Evolutionary conservation across 305 asterid genomes (phyloP).

Genomic region (Ajuga reptans): DNA sequence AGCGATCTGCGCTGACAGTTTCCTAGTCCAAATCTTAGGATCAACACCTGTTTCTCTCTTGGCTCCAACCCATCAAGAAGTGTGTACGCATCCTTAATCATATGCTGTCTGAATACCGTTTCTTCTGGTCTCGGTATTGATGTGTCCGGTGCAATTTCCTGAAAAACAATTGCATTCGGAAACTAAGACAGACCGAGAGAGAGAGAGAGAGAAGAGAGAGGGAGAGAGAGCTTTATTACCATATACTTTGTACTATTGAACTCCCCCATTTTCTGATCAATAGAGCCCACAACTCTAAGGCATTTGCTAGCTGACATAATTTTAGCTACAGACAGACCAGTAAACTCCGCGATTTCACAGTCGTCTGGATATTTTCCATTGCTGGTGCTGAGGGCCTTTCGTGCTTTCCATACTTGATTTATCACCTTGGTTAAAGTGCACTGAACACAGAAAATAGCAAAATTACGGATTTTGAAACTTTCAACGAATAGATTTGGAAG

Average conservation of each 20-base stretch:
- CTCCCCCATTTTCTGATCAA: constrained; percentile 64
- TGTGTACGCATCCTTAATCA: constrained; percentile 33
- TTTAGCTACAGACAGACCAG: constrained; percentile 58
- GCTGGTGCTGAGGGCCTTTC: constrained; percentile 49
- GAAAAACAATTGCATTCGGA: constrained; percentile 6
- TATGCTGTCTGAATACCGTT: constrained; percentile 38
- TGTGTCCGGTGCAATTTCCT: constrained; percentile 60
- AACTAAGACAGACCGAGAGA: no score
- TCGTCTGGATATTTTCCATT: constrained; percentile 54
- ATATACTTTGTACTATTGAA: constrained; percentile 33
- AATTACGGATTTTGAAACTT: not conserved
- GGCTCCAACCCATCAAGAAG: constrained; percentile 51
- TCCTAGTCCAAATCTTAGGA: constrained; percentile 65
- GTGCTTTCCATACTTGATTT: constrained; percentile 57
- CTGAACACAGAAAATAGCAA: constrained; percentile 35
- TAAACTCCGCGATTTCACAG: constrained; percentile 52
- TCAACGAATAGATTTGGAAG: not conserved
- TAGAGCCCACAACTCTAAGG: constrained; percentile 67
- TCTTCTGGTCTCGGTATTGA: constrained; percentile 51
- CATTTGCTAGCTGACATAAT: constrained; percentile 55
- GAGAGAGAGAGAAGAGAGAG: no score
- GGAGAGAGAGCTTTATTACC: constrained; percentile 33
- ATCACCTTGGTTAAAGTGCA: constrained; percentile 51
- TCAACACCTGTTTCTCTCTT: constrained; percentile 56
- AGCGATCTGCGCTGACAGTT: constrained; percentile 48